These are phyloP conservation scores for Parathielavia hyrcaniae DNA, from an alignment of 495 filamentous ascomycete genomes.

Conservation along the genomic window DNA sequence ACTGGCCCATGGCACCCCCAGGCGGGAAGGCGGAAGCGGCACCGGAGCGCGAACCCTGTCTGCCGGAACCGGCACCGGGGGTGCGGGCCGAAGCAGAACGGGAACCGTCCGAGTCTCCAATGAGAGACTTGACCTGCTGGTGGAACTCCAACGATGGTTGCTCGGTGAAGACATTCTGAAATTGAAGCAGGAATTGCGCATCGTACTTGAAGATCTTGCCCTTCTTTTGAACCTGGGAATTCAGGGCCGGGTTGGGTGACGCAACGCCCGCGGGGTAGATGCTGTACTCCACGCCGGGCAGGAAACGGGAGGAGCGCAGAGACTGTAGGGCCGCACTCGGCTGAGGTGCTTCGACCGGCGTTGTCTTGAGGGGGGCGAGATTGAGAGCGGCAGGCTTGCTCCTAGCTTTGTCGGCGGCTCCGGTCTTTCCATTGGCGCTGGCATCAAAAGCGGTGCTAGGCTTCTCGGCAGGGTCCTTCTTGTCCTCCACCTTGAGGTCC, in stretches of 20 bases:
- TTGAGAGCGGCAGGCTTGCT: slow-evolving; percentile 76
- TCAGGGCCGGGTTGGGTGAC: slow-evolving; percentile 87
- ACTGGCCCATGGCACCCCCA: slow-evolving; percentile 61
- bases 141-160: slow-evolving; percentile 92
- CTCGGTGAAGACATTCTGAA: slow-evolving; percentile 88
- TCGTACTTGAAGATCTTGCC: slow-evolving; percentile 88
- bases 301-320: slow-evolving; percentile 77
- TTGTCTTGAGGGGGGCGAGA: slow-evolving; percentile 65
- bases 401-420: slow-evolving; percentile 49
- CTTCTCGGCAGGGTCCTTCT: slow-evolving; percentile 23
- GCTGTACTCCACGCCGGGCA: slow-evolving; percentile 51
- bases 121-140: slow-evolving; percentile 75
- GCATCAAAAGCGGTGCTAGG: slow-evolving; percentile 44
- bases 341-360: slow-evolving; percentile 77
- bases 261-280: slow-evolving; percentile 76
- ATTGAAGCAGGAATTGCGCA: slow-evolving; percentile 92
- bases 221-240: slow-evolving; percentile 62
- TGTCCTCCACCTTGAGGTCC: slow-evolving; percentile 40
- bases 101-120: slow-evolving; percentile 60
- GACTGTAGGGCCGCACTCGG: slow-evolving; percentile 89
- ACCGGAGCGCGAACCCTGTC: slow-evolving; percentile 42
- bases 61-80: slow-evolving; percentile 46
- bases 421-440: slow-evolving; percentile 43
- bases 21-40: slow-evolving; percentile 39
- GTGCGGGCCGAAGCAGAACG: slow-evolving; percentile 69